These are phyloP conservation scores for Boletus insuetus DNA, from an alignment of 768 basidiomycete species.

Conservation along the genomic window DNA sequence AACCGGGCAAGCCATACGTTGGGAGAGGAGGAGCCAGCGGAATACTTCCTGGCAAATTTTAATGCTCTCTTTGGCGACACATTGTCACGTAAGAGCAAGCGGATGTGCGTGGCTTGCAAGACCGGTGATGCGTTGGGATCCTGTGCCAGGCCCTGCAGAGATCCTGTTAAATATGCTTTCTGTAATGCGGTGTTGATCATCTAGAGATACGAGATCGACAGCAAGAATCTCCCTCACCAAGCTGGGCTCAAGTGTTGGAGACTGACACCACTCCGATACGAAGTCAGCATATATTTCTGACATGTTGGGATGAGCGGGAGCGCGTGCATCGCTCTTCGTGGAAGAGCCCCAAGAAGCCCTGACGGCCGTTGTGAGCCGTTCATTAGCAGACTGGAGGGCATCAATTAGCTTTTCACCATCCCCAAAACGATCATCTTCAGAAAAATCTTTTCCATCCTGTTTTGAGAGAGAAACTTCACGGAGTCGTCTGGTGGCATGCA, in stretches of 20 bases:
- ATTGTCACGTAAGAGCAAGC: slow-evolving; percentile 29
- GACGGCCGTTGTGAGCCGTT: slow-evolving; percentile 28
- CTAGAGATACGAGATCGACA: background rate
- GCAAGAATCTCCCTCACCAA: slow-evolving; percentile 24
- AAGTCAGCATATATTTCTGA: slow-evolving; percentile 41
- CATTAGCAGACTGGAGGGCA: slow-evolving; percentile 31
- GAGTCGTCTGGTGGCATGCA: slow-evolving; percentile 38
- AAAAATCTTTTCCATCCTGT: slow-evolving; percentile 14
- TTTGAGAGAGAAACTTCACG: slow-evolving; percentile 28
- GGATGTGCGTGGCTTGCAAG: slow-evolving; percentile 38
- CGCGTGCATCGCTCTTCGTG: slow-evolving; percentile 10
- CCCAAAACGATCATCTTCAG: slow-evolving; percentile 2
- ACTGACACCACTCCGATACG: slow-evolving; percentile 46
- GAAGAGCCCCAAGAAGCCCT: slow-evolving; percentile 24
- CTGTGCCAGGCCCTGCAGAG: slow-evolving; percentile 38
- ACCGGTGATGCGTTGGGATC: slow-evolving; percentile 17
- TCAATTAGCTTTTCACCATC: slow-evolving; percentile 26
- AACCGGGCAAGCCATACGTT: slow-evolving; percentile 55
- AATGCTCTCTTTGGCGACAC: slow-evolving; percentile 35
- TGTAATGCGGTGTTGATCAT: slow-evolving; percentile 23
- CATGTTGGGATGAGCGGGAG: slow-evolving; percentile 29
- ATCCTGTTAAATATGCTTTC: slow-evolving; percentile 55
- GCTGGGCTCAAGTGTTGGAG: slow-evolving; percentile 28
- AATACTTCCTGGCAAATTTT: slow-evolving; percentile 46
- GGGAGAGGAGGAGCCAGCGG: slow-evolving; percentile 37